Percentiles rank a stretch among this genome's conserved stretches.
Conservation (phyloP, 169 alveolate genomes). For the Plasmodium adleri region DNA sequence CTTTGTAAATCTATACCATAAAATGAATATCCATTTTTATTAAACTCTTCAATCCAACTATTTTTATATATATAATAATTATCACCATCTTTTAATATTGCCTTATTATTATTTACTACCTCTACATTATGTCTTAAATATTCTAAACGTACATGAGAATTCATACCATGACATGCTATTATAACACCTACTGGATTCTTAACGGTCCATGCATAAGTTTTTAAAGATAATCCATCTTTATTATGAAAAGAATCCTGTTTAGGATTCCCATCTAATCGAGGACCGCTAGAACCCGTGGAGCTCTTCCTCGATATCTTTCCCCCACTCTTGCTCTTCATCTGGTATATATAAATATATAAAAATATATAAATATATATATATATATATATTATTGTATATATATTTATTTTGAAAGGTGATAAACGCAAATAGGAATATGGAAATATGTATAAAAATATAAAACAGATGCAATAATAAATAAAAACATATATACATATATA, state of each 20-base stretch:
- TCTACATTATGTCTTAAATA: constrained; percentile 79
- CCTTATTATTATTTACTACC: constrained; percentile 68
- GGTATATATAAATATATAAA: background rate
- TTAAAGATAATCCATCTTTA: constrained; percentile 75
- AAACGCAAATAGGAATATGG: background rate
- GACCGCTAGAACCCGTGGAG: too few species aligned
- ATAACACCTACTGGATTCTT: constrained; percentile 78
- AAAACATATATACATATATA: background rate
- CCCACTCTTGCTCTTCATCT: too few species aligned
- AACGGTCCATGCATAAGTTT: constrained; percentile 79
- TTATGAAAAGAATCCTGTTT: constrained; percentile 79
- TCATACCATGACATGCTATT: constrained; percentile 81
- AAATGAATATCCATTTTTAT: constrained; percentile 77
- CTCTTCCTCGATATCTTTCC: too few species aligned
- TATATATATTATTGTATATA: background rate
- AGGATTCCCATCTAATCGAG: constrained; percentile 61
- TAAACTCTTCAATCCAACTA: constrained; percentile 79
- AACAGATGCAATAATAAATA: background rate
- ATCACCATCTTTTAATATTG: constrained; percentile 47
- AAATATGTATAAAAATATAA: background rate
- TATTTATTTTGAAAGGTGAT: too few species aligned
- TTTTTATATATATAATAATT: constrained; percentile 77
- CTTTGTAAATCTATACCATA: constrained; percentile 84
- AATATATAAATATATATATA: background rate
- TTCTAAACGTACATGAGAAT: constrained; percentile 81